Conservation (phyloP, 345 rosid genomes). For the Rhizophora mangle region DNA sequence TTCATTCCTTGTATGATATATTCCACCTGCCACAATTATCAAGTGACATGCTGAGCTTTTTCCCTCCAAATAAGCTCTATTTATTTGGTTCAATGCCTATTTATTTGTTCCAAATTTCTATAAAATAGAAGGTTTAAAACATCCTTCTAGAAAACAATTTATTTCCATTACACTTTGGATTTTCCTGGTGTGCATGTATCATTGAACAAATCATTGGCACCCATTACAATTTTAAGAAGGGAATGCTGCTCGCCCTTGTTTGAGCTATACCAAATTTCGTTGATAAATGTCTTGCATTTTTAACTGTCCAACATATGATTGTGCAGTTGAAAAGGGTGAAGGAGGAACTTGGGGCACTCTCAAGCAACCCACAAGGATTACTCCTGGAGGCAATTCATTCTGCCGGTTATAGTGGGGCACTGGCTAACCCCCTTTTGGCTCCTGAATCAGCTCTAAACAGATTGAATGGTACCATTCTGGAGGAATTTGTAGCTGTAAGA, state of each 20-base stretch:
- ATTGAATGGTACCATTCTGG: conserved; percentile 55
- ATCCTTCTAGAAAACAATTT: too few relatives aligned
- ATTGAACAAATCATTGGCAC: too few relatives aligned
- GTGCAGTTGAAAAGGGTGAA: conserved; percentile 73
- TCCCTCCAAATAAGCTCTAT: too few relatives aligned
- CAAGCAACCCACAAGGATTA: conserved; percentile 68
- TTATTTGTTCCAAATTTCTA: too few relatives aligned
- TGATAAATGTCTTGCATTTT: not conserved
- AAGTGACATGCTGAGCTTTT: too few relatives aligned
- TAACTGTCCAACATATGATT: not conserved
- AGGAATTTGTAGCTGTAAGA: conserved; percentile 78
- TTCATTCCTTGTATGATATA: too few relatives aligned
- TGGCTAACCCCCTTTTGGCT: conserved; percentile 85
- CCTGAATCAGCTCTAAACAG: conserved; percentile 65
- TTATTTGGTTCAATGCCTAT: too few relatives aligned
- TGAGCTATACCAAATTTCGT: not conserved
- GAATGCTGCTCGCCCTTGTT: not conserved
- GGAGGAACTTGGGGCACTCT: conserved; percentile 57
- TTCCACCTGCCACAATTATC: too few relatives aligned
- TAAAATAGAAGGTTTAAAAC: too few relatives aligned
- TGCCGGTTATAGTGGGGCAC: conserved; percentile 78
- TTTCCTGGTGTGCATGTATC: too few relatives aligned
- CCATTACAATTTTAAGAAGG: too few relatives aligned
- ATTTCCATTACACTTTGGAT: too few relatives aligned
- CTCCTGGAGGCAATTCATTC: conserved; percentile 87